A percentile compares a stretch with the other conserved stretches of the same genome.
phyloP scores from a whole-genome alignment of 2,329 filamentous ascomycete genomes.

The Ophioceras dolichostomum region DNA sequence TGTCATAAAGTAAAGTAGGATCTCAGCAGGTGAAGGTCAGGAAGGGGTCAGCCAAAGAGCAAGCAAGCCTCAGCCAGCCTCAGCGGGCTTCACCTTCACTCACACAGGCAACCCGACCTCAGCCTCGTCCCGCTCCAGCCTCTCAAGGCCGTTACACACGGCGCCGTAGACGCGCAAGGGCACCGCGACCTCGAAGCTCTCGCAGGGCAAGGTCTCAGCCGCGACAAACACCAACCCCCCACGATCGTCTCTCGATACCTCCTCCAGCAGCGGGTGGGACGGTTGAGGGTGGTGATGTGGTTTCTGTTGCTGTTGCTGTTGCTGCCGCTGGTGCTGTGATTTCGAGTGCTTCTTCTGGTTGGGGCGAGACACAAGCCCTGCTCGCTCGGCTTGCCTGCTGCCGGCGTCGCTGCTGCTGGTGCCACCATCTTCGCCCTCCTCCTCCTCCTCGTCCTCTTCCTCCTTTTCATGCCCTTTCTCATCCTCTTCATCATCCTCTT shows the following conservation, averaged over 20 bases:
- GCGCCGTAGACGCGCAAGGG: conserved; percentile 71
- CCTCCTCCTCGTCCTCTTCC: conserved; percentile 1
- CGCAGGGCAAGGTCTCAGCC: conserved; percentile 65
- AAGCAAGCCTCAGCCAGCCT: conserved; percentile 8
- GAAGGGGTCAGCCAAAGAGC: too few relatives aligned
- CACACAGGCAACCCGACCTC: conserved; percentile 19
- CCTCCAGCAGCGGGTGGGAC: conserved; percentile 55
- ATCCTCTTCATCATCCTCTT: conserved; percentile 16
- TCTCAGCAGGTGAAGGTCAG: too few relatives aligned
- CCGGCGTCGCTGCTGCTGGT: conserved; percentile 1
- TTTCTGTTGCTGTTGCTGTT: conserved; percentile 4
- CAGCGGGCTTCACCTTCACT: conserved; percentile 9
- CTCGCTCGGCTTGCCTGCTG: conserved; percentile 2
- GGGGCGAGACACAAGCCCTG: neutral
- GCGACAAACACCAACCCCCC: conserved; percentile 64
- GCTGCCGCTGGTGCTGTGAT: conserved; percentile 1
- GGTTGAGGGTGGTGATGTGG: neutral
- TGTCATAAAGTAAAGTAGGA: too few relatives aligned
- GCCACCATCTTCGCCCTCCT: too few relatives aligned
- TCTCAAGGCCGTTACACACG: conserved; percentile 42
- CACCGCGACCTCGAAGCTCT: conserved; percentile 84
- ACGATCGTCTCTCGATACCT: conserved; percentile 66
- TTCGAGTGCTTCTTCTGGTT: conserved; percentile 11
- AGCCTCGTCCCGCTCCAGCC: conserved; percentile 42
- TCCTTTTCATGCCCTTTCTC: conserved; percentile 10